Base-by-base conservation (phyloP, 495 filamentous ascomycete species). In the Penicillium cataractarum region DNA sequence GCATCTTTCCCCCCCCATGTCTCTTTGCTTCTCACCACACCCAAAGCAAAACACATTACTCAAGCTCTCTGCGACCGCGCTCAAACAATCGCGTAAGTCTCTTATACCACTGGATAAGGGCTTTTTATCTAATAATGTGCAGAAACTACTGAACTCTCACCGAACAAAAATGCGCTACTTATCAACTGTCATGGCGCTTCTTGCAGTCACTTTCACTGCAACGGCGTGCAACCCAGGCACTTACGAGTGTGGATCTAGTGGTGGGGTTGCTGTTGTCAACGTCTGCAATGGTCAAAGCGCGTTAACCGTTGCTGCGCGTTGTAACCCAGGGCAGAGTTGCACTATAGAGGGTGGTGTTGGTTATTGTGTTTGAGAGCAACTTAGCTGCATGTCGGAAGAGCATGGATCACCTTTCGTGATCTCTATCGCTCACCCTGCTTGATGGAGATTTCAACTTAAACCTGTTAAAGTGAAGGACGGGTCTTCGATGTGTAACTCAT, bases 241-340 rank as follows among this genome's bases (percentile, higher is more conserved):
- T 44, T 44, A 44, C 40, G 40, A 44, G 40, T 44, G 40, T 44
- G 40, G 40, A 44, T 44, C 40, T n/a, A 44, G 40, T 22, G 40
- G 22, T 44, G 40, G 40, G 3, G 8, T 9, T 44, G 40, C 10
- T 44, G 7, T 6, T 6, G 40, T 44, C 4, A 44, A 44, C 10
- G 40, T 44, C 40, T 44, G 40, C 40, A 44, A 44, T 21, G 19
- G 40, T 22, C 40, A 44, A 44, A 19, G 40, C 40, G 19, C 40
- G 22, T 12, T 12, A 8, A 7, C 4, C 40, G 1, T 44, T 44
- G 40, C 40, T 44, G 40, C 40, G 19, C 40, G 40, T 44, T 44
- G 40, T 19, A 10, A 44, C 19, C 2, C 6, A 19, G 40, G 40
- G 2, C 40, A 44, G 40, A 44, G n/a, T 22, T 44, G 40, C 19